Conservation (phyloP, 1,284 basidiomycete genomes). For the Porodaedalea pini region DNA sequence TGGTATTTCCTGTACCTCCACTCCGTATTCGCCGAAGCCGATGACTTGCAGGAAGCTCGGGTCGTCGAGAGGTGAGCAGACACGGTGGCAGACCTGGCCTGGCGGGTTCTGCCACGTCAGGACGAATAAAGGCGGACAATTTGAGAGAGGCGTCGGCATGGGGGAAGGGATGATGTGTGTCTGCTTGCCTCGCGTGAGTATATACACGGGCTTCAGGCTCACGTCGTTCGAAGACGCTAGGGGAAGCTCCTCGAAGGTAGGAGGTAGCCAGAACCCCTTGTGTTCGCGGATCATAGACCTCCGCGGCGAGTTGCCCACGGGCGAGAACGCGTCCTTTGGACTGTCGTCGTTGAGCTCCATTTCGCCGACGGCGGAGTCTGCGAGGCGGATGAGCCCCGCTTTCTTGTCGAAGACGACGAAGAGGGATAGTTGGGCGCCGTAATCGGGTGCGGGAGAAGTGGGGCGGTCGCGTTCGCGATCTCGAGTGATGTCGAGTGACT, state of each 20-base stretch:
- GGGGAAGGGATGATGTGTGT: slow-evolving; percentile 69
- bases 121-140: slow-evolving; percentile 47
- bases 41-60: slow-evolving; percentile 60
- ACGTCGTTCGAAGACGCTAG: slow-evolving; percentile 20
- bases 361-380: slow-evolving; percentile 75
- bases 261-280: slow-evolving; percentile 22
- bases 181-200: slow-evolving; percentile 64
- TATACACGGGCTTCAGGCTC: slow-evolving; percentile 43
- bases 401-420: slow-evolving; percentile 83
- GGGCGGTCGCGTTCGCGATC: slow-evolving; percentile 13
- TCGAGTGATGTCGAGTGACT: slow-evolving; percentile 13
- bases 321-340: slow-evolving; percentile 23
- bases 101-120: slow-evolving; percentile 60
- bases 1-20: slow-evolving; percentile 67
- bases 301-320: slow-evolving; percentile 27
- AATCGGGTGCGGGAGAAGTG: slow-evolving; percentile 33
- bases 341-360: slow-evolving; percentile 59
- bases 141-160: slow-evolving; percentile 49
- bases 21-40: slow-evolving; percentile 60
- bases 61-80: slow-evolving; percentile 38
- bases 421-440: slow-evolving; percentile 66
- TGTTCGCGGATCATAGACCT: slow-evolving; percentile 21
- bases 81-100: slow-evolving; percentile 49
- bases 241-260: slow-evolving; percentile 18
- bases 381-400: slow-evolving; percentile 70